phyloP scores from a whole-genome alignment of 2,329 filamentous ascomycete genomes.

The Pseudocercospora fijiensis region DNA sequence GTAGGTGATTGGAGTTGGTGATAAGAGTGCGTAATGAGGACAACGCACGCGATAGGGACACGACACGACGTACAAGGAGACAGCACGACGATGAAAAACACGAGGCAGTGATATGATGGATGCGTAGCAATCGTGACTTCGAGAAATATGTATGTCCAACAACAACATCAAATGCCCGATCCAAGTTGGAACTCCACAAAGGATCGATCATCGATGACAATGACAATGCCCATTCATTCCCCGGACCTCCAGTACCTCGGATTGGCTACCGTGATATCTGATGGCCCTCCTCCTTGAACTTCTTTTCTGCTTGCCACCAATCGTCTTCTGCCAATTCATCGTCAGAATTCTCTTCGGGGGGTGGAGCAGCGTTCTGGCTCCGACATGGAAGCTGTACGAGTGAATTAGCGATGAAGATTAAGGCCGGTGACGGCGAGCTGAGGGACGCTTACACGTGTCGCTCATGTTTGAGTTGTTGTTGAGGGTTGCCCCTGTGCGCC shows the following conservation, averaged over 20 bases:
- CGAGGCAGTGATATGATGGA: not conserved
- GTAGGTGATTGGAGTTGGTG: no score
- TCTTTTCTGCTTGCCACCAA: not conserved
- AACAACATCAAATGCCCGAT: not conserved
- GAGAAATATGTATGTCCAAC: not conserved
- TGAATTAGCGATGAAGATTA: no score
- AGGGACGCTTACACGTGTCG: no score
- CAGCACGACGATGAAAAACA: not conserved
- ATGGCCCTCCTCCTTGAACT: not conserved
- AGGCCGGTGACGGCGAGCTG: no score
- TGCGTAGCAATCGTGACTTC: not conserved
- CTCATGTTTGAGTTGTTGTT: no score
- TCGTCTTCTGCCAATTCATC: not conserved
- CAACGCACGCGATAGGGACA: not conserved
- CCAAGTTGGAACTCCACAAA: not conserved
- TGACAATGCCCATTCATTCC: not conserved
- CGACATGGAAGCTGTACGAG: not conserved
- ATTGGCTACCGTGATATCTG: not conserved
- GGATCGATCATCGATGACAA: not conserved
- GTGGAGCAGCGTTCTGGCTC: not conserved
- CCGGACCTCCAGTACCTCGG: not conserved
- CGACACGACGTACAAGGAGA: not conserved
- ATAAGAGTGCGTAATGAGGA: not conserved
- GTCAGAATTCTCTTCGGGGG: not conserved
- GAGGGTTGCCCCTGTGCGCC: no score